phyloP scores from a whole-genome alignment of 192 early-diverging fungal species.

The Umbelopsis sp. region DNA sequence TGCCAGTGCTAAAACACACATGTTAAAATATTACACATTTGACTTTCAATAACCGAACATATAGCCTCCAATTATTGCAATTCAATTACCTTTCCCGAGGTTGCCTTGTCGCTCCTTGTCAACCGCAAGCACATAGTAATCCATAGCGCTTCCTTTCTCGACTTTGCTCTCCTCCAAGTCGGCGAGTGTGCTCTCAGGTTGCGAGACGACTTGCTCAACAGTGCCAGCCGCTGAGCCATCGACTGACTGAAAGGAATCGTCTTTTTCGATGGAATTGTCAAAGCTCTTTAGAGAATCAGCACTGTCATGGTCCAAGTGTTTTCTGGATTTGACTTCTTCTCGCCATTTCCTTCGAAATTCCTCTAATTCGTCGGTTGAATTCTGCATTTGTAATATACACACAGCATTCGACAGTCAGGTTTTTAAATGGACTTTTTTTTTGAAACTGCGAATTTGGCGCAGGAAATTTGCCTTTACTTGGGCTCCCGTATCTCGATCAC shows the following conservation, averaged over 20 bases:
- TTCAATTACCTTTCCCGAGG: conserved; percentile 36
- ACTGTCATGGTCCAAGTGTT: background rate
- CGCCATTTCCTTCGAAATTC: conserved; percentile 33
- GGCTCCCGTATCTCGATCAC: too few species aligned
- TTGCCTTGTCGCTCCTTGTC: conserved; percentile 43
- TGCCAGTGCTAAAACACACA: conserved; percentile 28
- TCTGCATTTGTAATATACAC: background rate
- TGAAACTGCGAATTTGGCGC: too few species aligned
- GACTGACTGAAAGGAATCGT: background rate
- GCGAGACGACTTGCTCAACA: conserved; percentile 4
- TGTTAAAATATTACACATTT: background rate
- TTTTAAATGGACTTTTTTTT: too few species aligned
- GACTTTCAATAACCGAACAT: background rate
- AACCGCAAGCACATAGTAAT: conserved; percentile 37
- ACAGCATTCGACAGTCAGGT: too few species aligned
- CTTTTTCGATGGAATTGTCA: background rate
- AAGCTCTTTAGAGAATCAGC: background rate
- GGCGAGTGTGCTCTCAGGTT: background rate
- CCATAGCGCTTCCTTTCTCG: conserved; percentile 26
- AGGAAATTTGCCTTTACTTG: too few species aligned
- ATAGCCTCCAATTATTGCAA: background rate
- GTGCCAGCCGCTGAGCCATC: conserved; percentile 1
- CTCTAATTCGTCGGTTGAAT: conserved; percentile 24
- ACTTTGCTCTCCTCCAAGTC: background rate
- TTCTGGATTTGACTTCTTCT: conserved; percentile 29